Evolutionary conservation across 257 asterid species (phyloP).

Genomic region (Perilla frutescens): DNA sequence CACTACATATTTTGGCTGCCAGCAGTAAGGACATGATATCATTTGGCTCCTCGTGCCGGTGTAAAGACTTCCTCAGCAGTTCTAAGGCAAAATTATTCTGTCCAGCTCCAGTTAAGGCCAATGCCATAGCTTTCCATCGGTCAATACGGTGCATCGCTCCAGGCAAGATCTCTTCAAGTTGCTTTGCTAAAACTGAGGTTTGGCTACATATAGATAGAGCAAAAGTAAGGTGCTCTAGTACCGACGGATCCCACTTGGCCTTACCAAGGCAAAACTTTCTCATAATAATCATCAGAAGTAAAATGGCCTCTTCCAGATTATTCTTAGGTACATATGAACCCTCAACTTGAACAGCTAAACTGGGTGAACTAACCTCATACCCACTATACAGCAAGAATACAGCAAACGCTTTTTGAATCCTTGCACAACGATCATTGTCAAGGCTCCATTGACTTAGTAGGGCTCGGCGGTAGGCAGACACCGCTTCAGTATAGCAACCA

Average conservation of each 20-base stretch:
- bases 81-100: constrained; percentile 70
- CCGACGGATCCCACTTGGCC: constrained; percentile 82
- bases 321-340: constrained; percentile 89
- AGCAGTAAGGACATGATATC: constrained; percentile 74
- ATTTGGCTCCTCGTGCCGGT: constrained; percentile 79
- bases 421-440: constrained; percentile 84
- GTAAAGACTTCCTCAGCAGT: constrained; percentile 78
- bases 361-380: constrained; percentile 85
- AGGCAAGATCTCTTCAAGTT: constrained; percentile 90
- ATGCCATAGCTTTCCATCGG: constrained; percentile 88
- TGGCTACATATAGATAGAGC: constrained; percentile 87
- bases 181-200: constrained; percentile 82
- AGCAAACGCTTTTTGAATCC: constrained; percentile 95
- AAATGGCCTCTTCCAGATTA: constrained; percentile 93
- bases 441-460: constrained; percentile 97
- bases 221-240: constrained; percentile 87
- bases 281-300: constrained; percentile 94
- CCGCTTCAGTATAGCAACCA: constrained; percentile 69
- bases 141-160: constrained; percentile 79
- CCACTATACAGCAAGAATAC: constrained; percentile 87
- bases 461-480: constrained; percentile 88
- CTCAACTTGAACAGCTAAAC: constrained; percentile 82
- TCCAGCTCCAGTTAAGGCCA: constrained; percentile 75
- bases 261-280: constrained; percentile 84
- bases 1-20: constrained; percentile 89